phyloP scores from a whole-genome alignment of 208 protist genomes.

The Phytomonas francai region DNA sequence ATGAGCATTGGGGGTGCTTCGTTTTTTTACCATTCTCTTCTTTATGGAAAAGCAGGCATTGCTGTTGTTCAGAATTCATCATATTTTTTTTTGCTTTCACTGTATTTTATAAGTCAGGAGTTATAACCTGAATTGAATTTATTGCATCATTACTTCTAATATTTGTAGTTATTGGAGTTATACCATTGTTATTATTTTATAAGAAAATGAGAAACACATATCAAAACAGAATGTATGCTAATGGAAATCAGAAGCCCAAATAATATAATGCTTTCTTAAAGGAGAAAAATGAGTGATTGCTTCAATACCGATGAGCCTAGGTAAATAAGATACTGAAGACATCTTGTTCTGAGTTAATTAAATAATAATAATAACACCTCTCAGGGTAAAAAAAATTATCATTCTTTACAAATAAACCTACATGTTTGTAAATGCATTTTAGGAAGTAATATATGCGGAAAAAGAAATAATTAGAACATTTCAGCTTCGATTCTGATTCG shows the following conservation, averaged over 20 bases:
- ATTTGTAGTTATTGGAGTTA: background rate
- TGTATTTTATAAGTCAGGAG: background rate
- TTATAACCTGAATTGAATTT: background rate
- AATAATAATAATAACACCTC: background rate
- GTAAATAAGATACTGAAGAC: background rate
- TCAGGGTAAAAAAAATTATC: background rate
- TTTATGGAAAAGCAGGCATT: background rate
- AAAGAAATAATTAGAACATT: background rate
- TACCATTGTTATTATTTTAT: background rate
- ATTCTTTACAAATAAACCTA: background rate
- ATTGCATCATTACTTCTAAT: background rate
- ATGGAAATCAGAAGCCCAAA: background rate
- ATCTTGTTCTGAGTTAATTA: background rate
- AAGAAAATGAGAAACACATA: background rate
- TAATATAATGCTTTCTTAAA: background rate
- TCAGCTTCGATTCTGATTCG: background rate
- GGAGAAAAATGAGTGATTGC: background rate
- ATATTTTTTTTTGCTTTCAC: background rate
- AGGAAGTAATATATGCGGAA: background rate
- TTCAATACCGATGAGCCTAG: background rate
- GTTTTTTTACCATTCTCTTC: background rate
- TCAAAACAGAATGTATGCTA: background rate
- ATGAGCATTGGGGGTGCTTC: background rate
- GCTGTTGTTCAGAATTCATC: background rate
- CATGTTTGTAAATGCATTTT: background rate